These are phyloP conservation scores for Microcos paniculata DNA, from an alignment of 345 rosid genomes.

Conservation along the genomic window DNA sequence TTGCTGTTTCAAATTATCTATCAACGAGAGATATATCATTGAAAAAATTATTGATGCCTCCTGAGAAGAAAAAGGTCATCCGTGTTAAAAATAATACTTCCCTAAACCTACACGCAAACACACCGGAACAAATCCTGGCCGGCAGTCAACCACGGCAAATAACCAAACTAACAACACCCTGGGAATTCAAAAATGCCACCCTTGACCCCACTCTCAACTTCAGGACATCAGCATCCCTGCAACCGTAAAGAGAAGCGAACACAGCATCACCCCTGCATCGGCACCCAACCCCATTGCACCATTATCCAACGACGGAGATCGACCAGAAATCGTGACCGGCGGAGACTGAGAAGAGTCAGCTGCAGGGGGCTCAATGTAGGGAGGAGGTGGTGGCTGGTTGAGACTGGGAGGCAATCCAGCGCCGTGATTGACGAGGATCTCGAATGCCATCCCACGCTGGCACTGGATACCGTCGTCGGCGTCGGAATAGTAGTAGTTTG, in stretches of 20 bases:
- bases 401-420: conserved; percentile 66
- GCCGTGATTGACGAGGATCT: conserved; percentile 52
- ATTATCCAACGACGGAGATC: conserved; percentile 19
- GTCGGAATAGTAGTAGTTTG: conserved; percentile 60
- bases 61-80: not conserved
- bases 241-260: conserved; percentile 16
- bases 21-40: not conserved
- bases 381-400: conserved; percentile 71
- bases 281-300: conserved; percentile 15
- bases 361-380: conserved; percentile 47
- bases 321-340: conserved; percentile 28
- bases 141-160: not conserved
- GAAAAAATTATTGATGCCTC: not conserved
- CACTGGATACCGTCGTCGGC: conserved; percentile 56
- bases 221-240: not conserved
- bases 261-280: conserved; percentile 4
- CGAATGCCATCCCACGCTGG: conserved; percentile 53
- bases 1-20: not conserved
- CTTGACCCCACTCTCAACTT: not conserved
- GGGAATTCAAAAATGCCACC: not conserved
- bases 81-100: not conserved
- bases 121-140: not conserved
- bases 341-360: conserved; percentile 34
- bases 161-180: not conserved
- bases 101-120: conserved; percentile 4